Evolutionary conservation across 805 yeast species (phyloP).

Genomic region (Kazachstania bromeliacearum): DNA sequence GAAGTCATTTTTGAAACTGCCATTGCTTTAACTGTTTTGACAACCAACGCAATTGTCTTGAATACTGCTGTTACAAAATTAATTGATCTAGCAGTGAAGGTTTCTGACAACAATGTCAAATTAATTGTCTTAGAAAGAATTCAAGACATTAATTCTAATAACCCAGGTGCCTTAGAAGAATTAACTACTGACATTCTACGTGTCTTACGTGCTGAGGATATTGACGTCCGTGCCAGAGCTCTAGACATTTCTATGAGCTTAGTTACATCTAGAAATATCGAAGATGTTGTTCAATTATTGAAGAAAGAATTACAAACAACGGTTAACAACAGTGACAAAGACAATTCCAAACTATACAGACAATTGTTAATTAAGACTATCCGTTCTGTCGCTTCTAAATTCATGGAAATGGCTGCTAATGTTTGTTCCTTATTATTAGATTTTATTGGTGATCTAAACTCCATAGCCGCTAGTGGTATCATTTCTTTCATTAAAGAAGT

Average conservation of each 20-base stretch:
- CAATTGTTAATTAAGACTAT: slow-evolving; percentile 81
- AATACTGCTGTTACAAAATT: slow-evolving; percentile 76
- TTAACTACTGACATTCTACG: slow-evolving; percentile 78
- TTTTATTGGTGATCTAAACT: slow-evolving; percentile 73
- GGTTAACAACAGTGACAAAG: slow-evolving; percentile 55
- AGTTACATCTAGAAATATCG: slow-evolving; percentile 81
- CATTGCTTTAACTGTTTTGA: slow-evolving; percentile 55
- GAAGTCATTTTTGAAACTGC: slow-evolving; percentile 87
- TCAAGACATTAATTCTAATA: slow-evolving; percentile 57
- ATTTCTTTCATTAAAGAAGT: slow-evolving; percentile 89
- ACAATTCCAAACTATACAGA: slow-evolving; percentile 76
- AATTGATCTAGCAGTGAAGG: slow-evolving; percentile 81
- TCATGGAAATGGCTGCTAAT: slow-evolving; percentile 82
- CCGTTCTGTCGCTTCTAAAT: slow-evolving; percentile 78
- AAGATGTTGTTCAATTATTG: slow-evolving; percentile 82
- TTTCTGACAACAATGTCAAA: slow-evolving; percentile 92
- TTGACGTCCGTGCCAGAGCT: slow-evolving; percentile 85
- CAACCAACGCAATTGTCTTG: slow-evolving; percentile 56
- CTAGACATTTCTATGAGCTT: slow-evolving; percentile 73
- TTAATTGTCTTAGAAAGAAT: slow-evolving; percentile 84
- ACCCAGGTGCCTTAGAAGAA: slow-evolving; percentile 79
- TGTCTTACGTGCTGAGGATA: slow-evolving; percentile 76
- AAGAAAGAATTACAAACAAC: slow-evolving; percentile 83
- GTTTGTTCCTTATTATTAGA: slow-evolving; percentile 85
- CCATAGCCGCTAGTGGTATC: slow-evolving; percentile 81